A percentile compares a stretch with the other conserved stretches of the same genome.
phyloP scores from a whole-genome alignment of 176 grass and related monocot species.

The sorghum (Sorghum bicolor) region Sorghum_bicolor_NCBIv3 NC_012879.2:38082501-38083000 shows the following conservation, averaged over 20 bases:
- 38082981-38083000: constrained; percentile 29
- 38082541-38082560: background rate
- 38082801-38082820: background rate
- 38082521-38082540: background rate
- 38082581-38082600: background rate
- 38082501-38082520: background rate
- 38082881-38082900: background rate
- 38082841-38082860: constrained; percentile 70
- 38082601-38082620: constrained; percentile 1
- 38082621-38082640: constrained; percentile 43
- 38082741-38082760: constrained; percentile 42
- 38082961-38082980: background rate
- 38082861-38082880: constrained; percentile 41
- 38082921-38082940: background rate
- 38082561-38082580: background rate
- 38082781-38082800: constrained; percentile 13
- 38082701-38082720: constrained; percentile 33
- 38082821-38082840: constrained; percentile 80
- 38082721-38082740: constrained; percentile 42
- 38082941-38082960: no score
- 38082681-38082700: constrained; percentile 66
- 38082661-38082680: constrained; percentile 56
- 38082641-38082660: constrained; percentile 80
- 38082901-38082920: background rate
- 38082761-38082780: constrained; percentile 5